These are phyloP conservation scores for Colletotrichum truncatum DNA, from an alignment of 2,329 filamentous ascomycete species.

Conservation along the genomic window DNA sequence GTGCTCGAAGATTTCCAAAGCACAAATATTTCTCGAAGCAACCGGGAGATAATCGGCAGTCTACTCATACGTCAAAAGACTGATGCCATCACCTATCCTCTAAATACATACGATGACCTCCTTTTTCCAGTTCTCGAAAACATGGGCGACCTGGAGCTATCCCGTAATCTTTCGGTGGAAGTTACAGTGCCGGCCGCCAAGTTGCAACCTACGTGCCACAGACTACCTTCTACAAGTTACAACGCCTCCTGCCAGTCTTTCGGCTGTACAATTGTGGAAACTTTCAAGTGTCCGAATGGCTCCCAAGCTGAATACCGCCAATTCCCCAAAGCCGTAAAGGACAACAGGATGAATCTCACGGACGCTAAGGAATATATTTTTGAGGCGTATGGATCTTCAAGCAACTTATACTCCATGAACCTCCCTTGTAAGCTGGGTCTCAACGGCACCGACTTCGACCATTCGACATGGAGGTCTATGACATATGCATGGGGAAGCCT, in stretches of 20 bases:
- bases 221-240: too few species aligned
- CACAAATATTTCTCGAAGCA: not conserved
- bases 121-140: not conserved
- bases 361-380: too few species aligned
- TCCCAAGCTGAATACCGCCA: too few species aligned
- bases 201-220: not conserved
- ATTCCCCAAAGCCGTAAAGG: too few species aligned
- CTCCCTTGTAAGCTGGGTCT: too few species aligned
- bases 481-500: not conserved
- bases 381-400: too few species aligned
- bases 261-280: too few species aligned
- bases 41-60: not conserved
- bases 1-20: not conserved
- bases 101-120: slow-evolving; percentile 2
- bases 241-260: too few species aligned
- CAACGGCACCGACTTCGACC: too few species aligned
- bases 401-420: too few species aligned
- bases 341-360: too few species aligned
- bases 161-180: not conserved
- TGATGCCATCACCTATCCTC: slow-evolving; percentile 1
- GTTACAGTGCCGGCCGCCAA: not conserved
- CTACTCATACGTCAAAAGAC: not conserved
- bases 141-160: not conserved
- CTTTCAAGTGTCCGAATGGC: too few species aligned
- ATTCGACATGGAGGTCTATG: not conserved